These are phyloP conservation scores for Colletotrichum plurivorum DNA, from an alignment of 2,329 filamentous ascomycete genomes.

Conservation along the genomic window DNA sequence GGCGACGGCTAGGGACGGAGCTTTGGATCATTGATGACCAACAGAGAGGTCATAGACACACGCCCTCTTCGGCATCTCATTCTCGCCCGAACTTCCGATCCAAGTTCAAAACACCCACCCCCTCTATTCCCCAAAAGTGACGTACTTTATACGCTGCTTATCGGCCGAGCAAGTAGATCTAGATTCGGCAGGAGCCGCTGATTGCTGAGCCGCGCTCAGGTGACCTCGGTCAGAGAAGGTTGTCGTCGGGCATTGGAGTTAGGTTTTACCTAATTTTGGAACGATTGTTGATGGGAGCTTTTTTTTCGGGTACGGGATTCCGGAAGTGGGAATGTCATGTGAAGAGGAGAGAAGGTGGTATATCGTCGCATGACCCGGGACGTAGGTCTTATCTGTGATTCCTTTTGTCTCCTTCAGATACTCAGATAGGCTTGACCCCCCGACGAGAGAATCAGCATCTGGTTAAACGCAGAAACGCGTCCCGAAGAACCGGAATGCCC, in stretches of 20 bases:
- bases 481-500: too few relatives aligned
- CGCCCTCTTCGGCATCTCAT: slow-evolving; percentile 1
- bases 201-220: background rate
- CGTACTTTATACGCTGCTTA: background rate
- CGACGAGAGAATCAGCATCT: background rate
- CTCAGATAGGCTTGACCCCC: background rate
- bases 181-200: slow-evolving; percentile 5
- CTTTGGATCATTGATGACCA: background rate
- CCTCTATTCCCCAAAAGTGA: background rate
- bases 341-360: background rate
- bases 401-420: too few relatives aligned
- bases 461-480: too few relatives aligned
- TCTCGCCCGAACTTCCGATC: background rate
- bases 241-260: background rate
- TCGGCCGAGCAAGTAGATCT: too few relatives aligned
- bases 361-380: background rate
- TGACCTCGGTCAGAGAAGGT: slow-evolving; percentile 9
- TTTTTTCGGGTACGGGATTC: background rate
- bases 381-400: background rate
- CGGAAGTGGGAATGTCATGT: slow-evolving; percentile 2
- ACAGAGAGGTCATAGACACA: background rate
- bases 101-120: background rate
- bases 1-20: slow-evolving; percentile 11
- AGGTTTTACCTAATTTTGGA: background rate
- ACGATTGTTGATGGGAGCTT: background rate